Evolutionary conservation across 805 yeast genomes (phyloP).

Genomic region (Candida ipomoeae): DNA sequence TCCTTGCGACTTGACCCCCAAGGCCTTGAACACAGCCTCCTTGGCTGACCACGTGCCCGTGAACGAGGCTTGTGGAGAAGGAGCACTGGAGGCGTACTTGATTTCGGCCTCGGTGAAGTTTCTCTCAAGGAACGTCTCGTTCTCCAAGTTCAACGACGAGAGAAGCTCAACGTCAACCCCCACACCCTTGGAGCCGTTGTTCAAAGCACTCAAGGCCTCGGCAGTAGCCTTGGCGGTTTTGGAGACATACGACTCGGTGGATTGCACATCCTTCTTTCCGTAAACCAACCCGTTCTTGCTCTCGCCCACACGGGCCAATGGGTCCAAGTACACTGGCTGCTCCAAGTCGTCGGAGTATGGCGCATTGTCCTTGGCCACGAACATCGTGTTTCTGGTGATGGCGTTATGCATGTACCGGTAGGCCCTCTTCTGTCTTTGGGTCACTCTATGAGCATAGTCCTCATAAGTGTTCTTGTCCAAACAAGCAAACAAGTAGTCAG

Average conservation of each 20-base stretch:
- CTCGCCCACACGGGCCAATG: slow-evolving; percentile 72
- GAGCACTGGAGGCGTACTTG: slow-evolving; percentile 67
- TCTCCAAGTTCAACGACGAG: slow-evolving; percentile 74
- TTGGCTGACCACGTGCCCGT: slow-evolving; percentile 99
- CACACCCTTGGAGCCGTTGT: slow-evolving; percentile 63
- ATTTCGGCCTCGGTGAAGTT: slow-evolving; percentile 85
- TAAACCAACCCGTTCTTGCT: slow-evolving; percentile 43
- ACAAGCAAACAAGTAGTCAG: slow-evolving; percentile 88
- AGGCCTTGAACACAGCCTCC: slow-evolving; percentile 96
- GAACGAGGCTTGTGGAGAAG: slow-evolving; percentile 82
- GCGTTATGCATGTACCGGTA: slow-evolving; percentile 96
- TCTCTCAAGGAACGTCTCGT: slow-evolving; percentile 85
- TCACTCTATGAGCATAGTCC: slow-evolving; percentile 65
- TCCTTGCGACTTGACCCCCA: slow-evolving; percentile 85
- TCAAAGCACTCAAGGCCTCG: slow-evolving; percentile 52
- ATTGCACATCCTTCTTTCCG: slow-evolving; percentile 50
- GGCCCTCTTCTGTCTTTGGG: slow-evolving; percentile 79
- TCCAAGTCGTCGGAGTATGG: slow-evolving; percentile 91
- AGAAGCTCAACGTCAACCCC: slow-evolving; percentile 97
- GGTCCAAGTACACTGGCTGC: slow-evolving; percentile 89
- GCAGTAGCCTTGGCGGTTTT: slow-evolving; percentile 56
- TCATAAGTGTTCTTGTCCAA: slow-evolving; percentile 70
- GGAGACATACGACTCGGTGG: slow-evolving; percentile 40
- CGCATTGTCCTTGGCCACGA: slow-evolving; percentile 87
- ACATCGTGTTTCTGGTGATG: slow-evolving; percentile 83